Base-by-base conservation (phyloP, 768 basidiomycete species). In the Leccinum boreale region DNA sequence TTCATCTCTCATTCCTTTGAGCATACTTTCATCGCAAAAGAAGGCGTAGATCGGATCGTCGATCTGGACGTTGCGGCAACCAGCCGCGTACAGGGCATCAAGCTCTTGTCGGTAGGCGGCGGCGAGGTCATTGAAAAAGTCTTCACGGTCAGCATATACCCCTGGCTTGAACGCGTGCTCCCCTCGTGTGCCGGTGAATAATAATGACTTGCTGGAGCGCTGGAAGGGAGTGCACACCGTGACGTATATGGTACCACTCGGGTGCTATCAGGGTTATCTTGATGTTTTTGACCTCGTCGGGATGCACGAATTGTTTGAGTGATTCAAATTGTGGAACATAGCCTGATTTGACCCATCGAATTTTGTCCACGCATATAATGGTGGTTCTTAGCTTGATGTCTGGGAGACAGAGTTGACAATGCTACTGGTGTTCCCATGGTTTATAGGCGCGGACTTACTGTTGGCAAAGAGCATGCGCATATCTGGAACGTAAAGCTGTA, bases 241-340 rank as follows among this genome's bases (percentile, higher is more conserved):
- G 85, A 26, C 83, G 81, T 29, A 87, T 80, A 67, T 87, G 85
- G 69, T 82, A 85, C 85, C 86, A 87, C 36, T 84, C 83, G 3
- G 88, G 89, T 0, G 87, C 83, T 58, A 83, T 85, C 70, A 89
- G 75, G 21, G 85, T 90, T 56, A 90, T 65, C 70, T 92, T 91
- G 70, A 90, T 79, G 65, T 79, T 76, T 65, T 79, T 39, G 17
- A 39, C 9, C 17, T 39, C 17, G 9, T 39, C 17, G 5, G 36
- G 36, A 39, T 39, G 36, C 21, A 87, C 84, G n/a, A 85, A 64
- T 26, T 69, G 72, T 69, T 85, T 87, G 56, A 87, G 72, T 50
- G 77, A 81, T 56, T 84, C 81, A 65, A 85, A 89, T 59, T 87
- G 81, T 24, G 85, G 78, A 7, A 83, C 36, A 39, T 39, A 17